Conservation (phyloP, 768 basidiomycete genomes). For the Cystobasidium ongulense region DNA sequence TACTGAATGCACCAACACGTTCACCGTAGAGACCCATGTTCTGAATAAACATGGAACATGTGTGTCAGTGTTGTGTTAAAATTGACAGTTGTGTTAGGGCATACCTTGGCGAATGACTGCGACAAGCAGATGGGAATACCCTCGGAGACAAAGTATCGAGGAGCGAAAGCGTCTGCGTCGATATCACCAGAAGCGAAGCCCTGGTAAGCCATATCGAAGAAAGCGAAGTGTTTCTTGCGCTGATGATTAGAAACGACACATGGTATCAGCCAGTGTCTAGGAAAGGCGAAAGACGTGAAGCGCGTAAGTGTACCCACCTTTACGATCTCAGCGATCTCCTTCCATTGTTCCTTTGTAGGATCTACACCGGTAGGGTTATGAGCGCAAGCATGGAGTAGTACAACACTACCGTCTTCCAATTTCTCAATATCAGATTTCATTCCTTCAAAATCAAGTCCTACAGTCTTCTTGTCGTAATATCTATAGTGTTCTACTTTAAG, state of each 20-base stretch:
- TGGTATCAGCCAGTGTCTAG: background rate
- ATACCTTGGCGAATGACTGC: constrained; percentile 84
- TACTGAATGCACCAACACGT: constrained; percentile 84
- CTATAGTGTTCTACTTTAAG: constrained; percentile 77
- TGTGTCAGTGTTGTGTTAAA: background rate
- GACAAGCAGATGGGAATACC: constrained; percentile 86
- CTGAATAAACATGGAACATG: constrained; percentile 48
- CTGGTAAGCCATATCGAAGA: constrained; percentile 99
- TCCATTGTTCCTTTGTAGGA: constrained; percentile 81
- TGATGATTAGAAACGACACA: background rate
- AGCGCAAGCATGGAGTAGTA: constrained; percentile 86
- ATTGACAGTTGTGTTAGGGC: background rate
- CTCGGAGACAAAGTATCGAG: constrained; percentile 85
- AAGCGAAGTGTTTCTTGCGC: constrained; percentile 69
- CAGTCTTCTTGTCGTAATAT: constrained; percentile 88
- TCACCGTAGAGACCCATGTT: constrained; percentile 93
- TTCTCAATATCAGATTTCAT: constrained; percentile 50
- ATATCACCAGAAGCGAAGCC: constrained; percentile 89
- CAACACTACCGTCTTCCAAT: constrained; percentile 69
- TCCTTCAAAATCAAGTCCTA: constrained; percentile 71
- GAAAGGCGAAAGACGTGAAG: too few relatives aligned
- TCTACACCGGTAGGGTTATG: constrained; percentile 97
- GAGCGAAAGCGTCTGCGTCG: constrained; percentile 81
- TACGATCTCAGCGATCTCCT: constrained; percentile 63
- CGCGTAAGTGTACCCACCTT: constrained; percentile 25